These are phyloP conservation scores for Ascochyta clinopodiicola DNA, from an alignment of 2,329 filamentous ascomycete species.

Conservation along the genomic window DNA sequence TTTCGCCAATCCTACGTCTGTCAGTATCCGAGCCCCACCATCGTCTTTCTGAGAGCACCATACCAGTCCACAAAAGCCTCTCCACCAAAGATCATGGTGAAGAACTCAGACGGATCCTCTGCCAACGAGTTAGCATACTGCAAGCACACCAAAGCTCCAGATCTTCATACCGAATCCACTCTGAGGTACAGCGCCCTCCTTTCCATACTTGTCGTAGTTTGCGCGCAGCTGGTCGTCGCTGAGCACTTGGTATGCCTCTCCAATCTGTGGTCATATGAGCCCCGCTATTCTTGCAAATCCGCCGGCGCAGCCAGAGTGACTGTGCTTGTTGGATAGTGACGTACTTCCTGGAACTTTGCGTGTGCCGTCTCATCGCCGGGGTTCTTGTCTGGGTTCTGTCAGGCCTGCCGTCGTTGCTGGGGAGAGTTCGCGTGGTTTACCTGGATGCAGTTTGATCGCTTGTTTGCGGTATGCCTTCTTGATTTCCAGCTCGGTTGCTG, in stretches of 20 bases:
- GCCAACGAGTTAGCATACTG: constrained; percentile 31
- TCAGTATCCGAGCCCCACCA: constrained; percentile 11
- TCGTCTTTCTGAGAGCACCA: neutral
- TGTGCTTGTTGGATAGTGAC: constrained; percentile 21
- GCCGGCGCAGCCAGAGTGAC: constrained; percentile 2
- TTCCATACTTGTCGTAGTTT: constrained; percentile 96
- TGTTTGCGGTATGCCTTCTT: constrained; percentile 94
- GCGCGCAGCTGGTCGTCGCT: constrained; percentile 85
- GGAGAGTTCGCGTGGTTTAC: constrained; percentile 54
- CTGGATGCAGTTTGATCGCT: constrained; percentile 91
- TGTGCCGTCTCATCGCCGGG: constrained; percentile 93
- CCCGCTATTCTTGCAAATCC: constrained; percentile 22
- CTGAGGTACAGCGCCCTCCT: constrained; percentile 88
- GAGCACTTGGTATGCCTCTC: constrained; percentile 79
- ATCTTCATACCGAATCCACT: constrained; percentile 77
- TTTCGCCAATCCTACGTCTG: constrained; percentile 79
- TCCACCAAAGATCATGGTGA: constrained; percentile 96
- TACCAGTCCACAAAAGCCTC: constrained; percentile 90
- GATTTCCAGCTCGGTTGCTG: constrained; percentile 88
- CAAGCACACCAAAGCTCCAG: neutral
- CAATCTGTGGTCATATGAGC: constrained; percentile 58
- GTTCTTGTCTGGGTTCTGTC: constrained; percentile 78
- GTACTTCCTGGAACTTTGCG: constrained; percentile 88
- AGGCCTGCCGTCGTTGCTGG: constrained; percentile 9
- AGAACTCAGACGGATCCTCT: constrained; percentile 95